A percentile compares a stretch with the other conserved stretches of the same genome.
Evolutionary conservation across 805 yeast genomes (phyloP).

Genomic region (Sungouiella thailandica): DNA sequence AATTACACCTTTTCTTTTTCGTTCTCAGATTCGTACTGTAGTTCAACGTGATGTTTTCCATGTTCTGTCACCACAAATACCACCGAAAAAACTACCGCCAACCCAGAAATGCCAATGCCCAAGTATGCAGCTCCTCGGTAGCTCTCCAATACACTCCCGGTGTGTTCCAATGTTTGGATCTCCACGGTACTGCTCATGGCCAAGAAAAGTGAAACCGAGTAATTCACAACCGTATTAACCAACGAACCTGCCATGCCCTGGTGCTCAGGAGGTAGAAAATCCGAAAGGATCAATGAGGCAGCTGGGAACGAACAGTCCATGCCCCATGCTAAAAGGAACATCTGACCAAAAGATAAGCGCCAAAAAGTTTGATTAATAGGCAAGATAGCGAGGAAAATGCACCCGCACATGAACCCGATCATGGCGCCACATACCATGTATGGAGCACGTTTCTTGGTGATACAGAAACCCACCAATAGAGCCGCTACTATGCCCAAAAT

Average conservation of each 20-base stretch:
- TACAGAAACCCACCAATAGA: conserved; percentile 42
- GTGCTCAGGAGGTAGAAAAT: conserved; percentile 52
- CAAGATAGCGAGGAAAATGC: conserved; percentile 46
- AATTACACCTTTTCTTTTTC: too few species aligned
- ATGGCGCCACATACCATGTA: conserved; percentile 47
- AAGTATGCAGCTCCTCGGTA: conserved; percentile 55
- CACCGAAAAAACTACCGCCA: conserved; percentile 33
- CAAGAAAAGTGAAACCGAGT: conserved; percentile 62
- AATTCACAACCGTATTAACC: conserved; percentile 65
- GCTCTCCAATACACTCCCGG: conserved; percentile 28
- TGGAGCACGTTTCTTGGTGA: conserved; percentile 45
- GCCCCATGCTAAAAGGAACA: conserved; percentile 59
- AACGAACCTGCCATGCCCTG: conserved; percentile 80
- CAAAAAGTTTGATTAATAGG: conserved; percentile 61
- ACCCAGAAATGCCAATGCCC: conserved; percentile 56
- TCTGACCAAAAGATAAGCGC: conserved; percentile 51
- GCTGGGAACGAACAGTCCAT: conserved; percentile 81
- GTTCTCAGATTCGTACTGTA: not conserved
- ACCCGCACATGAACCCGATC: conserved; percentile 51
- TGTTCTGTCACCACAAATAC: conserved; percentile 17
- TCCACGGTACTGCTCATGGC: conserved; percentile 73
- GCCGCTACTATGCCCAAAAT: conserved; percentile 57
- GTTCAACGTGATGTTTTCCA: not conserved
- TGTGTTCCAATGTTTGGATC: conserved; percentile 7
- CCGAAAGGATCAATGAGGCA: conserved; percentile 58